A percentile compares a stretch with the other conserved stretches of the same genome.
phyloP scores from a whole-genome alignment of 345 rosid species.

The Zanthoxylum bungeanum region DNA sequence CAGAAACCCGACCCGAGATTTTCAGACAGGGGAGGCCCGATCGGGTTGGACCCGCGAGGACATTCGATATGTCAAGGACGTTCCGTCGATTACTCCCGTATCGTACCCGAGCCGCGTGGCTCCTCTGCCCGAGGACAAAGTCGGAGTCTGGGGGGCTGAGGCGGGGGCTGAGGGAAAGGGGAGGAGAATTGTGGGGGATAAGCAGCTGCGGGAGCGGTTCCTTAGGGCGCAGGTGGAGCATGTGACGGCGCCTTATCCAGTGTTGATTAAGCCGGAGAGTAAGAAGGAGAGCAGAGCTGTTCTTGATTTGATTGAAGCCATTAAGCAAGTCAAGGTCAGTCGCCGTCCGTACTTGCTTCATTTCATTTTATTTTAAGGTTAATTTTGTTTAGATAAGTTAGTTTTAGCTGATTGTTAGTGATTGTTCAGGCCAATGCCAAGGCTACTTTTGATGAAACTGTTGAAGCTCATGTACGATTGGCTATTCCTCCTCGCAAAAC shows the following conservation, averaged over 20 bases:
- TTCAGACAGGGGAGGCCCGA: slow-evolving; percentile 16
- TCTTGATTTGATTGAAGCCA: slow-evolving; percentile 83
- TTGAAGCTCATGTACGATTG: slow-evolving; percentile 86
- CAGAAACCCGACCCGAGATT: slow-evolving; percentile 7
- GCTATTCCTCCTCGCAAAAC: slow-evolving; percentile 74
- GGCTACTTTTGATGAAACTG: slow-evolving; percentile 73
- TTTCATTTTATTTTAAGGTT: too few relatives aligned
- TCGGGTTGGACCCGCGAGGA: slow-evolving; percentile 71
- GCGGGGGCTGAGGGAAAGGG: slow-evolving; percentile 39
- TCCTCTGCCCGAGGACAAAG: slow-evolving; percentile 86
- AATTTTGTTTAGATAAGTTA: too few relatives aligned
- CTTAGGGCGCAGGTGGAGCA: slow-evolving; percentile 37
- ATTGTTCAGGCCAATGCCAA: slow-evolving; percentile 65
- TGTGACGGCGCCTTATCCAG: slow-evolving; percentile 58
- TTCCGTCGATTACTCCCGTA: slow-evolving; percentile 51
- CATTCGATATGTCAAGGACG: slow-evolving; percentile 64
- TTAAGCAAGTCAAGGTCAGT: slow-evolving; percentile 82
- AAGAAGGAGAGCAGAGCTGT: slow-evolving; percentile 52
- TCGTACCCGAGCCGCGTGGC: slow-evolving; percentile 75
- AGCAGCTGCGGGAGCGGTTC: slow-evolving; percentile 31
- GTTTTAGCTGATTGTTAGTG: slow-evolving; percentile 10
- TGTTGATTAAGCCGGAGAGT: slow-evolving; percentile 49
- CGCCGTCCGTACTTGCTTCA: too few relatives aligned
- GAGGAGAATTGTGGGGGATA: slow-evolving; percentile 36
- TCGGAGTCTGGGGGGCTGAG: background rate